These are phyloP conservation scores for California macrophylla DNA, from an alignment of 441 rosid species.

Conservation along the genomic window DNA sequence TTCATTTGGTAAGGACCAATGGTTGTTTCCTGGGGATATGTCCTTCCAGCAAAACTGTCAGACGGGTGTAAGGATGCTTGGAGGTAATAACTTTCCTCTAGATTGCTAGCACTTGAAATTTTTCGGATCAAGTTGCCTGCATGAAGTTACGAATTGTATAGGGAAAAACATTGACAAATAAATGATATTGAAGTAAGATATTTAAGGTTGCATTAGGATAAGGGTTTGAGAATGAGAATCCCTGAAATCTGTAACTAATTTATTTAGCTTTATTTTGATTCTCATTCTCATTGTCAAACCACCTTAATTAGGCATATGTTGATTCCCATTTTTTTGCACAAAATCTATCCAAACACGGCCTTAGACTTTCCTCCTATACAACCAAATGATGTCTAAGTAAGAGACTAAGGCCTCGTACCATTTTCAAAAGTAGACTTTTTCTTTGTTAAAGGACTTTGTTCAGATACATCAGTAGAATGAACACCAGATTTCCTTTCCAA, in stretches of 20 bases:
- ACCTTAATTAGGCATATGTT: not conserved
- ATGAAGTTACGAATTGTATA: slow-evolving; percentile 18
- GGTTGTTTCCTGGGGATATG: slow-evolving; percentile 50
- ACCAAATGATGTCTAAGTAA: not conserved
- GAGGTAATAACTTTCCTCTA: slow-evolving; percentile 90
- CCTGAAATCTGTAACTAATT: not conserved
- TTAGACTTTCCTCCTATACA: not conserved
- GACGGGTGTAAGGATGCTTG: slow-evolving; percentile 87
- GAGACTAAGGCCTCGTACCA: slow-evolving; percentile 34
- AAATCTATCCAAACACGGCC: not conserved
- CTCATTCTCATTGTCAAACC: not conserved
- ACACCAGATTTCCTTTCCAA: slow-evolving; percentile 55
- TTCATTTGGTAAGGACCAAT: slow-evolving; percentile 74
- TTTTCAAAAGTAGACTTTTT: slow-evolving; percentile 56
- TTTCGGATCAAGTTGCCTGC: slow-evolving; percentile 63
- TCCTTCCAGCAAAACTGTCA: slow-evolving; percentile 62
- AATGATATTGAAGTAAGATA: not conserved
- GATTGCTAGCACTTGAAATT: slow-evolving; percentile 72
- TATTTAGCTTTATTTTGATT: not conserved
- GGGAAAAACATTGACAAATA: not conserved
- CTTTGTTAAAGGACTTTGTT: slow-evolving; percentile 46
- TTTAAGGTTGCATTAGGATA: not conserved
- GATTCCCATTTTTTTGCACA: not conserved
- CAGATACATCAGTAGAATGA: slow-evolving; percentile 42
- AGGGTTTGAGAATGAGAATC: not conserved